Percentiles rank a stretch among this genome's conserved stretches.
Evolutionary conservation across 2,329 filamentous ascomycete species (phyloP).

Genomic region (Clarireedia monteithiana): DNA sequence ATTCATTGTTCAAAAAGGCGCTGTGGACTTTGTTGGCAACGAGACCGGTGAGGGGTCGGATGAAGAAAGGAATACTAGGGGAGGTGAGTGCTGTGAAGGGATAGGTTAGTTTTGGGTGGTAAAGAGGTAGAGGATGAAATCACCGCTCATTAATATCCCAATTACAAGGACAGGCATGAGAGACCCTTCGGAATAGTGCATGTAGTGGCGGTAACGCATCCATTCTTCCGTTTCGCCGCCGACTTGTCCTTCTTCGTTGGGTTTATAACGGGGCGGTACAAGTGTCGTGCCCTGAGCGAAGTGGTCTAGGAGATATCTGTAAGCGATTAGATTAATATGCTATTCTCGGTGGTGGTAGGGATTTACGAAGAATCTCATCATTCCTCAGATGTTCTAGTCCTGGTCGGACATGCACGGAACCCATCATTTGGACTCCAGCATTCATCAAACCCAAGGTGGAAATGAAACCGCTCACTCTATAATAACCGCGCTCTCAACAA

Average conservation of each 20-base stretch:
- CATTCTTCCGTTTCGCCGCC: slow-evolving; percentile 55
- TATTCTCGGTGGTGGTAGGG: not conserved
- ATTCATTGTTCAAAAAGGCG: slow-evolving; percentile 38
- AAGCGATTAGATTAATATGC: not conserved
- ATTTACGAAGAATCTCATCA: too few species aligned
- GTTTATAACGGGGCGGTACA: slow-evolving; percentile 46
- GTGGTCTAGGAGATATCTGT: slow-evolving; percentile 64
- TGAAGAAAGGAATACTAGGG: slow-evolving; percentile 57
- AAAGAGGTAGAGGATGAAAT: slow-evolving; percentile 18
- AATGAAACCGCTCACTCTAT: slow-evolving; percentile 39
- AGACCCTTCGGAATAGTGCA: slow-evolving; percentile 82
- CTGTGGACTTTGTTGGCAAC: slow-evolving; percentile 41
- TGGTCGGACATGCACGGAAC: not conserved
- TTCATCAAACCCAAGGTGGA: not conserved
- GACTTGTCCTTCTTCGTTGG: slow-evolving; percentile 48
- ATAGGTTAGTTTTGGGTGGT: not conserved
- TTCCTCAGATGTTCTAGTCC: not conserved
- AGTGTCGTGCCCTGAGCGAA: slow-evolving; percentile 39
- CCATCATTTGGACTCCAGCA: not conserved
- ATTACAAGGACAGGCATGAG: slow-evolving; percentile 67
- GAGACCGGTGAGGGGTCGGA: slow-evolving; percentile 52
- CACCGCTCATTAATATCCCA: slow-evolving; percentile 49
- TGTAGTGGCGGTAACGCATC: slow-evolving; percentile 56
- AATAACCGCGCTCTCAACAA: slow-evolving; percentile 79
- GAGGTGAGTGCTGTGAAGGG: slow-evolving; percentile 40